Base-by-base conservation (phyloP, 164 flowering plant species). In the Stephania japonica region DNA sequence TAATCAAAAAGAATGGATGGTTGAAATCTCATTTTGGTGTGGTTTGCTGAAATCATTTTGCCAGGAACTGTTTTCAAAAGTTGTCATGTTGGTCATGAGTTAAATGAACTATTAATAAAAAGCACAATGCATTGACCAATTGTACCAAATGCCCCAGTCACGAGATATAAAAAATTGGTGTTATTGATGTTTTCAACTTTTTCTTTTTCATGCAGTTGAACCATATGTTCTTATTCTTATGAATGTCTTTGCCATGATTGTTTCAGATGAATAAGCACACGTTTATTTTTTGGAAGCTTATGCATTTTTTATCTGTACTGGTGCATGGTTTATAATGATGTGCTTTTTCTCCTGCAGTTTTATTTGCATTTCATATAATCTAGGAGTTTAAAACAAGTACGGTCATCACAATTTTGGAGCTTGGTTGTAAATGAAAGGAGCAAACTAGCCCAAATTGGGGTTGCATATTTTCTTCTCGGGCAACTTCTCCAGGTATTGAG, bases 281-380 rank as follows among this genome's bases (percentile, higher is more conserved):
- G 53, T 47, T 47, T 47, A 47, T 9, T 47, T 47, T 47, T 47
- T 47, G 13, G 53, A 9, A 47, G 53, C 53, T 47, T 47, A 44
- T 13, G 6, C 26, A 21, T 69, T 47, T 42, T 26, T 24, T 4
- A n/a, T 25, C 42, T 65, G 41, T 63, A 63, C 64, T 42, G 23
- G 14, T 13, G 10, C 16, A 47, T 8, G 1, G 18, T 42, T 27
- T 53, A 3, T 56, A 0, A 47, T 16, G 53, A 7, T 47, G 53
- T 62, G 32, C 13, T 25, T 23, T 23, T 26, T 23, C 38, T 16
- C 49, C 18, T 68, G 79, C 79, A 77, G 79, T 68, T n/a, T 25
- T 77, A 47, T 63, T 77, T 68, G 69, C 21, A 0, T 25, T 72
- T 32, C 75, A 68, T 11, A 68, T 72, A 72, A 27, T 72, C 12